Evolutionary conservation across 345 rosid genomes (phyloP), one percentile per base, ranked within the genome.

Genomic region (Moringa oleifera): DNA sequence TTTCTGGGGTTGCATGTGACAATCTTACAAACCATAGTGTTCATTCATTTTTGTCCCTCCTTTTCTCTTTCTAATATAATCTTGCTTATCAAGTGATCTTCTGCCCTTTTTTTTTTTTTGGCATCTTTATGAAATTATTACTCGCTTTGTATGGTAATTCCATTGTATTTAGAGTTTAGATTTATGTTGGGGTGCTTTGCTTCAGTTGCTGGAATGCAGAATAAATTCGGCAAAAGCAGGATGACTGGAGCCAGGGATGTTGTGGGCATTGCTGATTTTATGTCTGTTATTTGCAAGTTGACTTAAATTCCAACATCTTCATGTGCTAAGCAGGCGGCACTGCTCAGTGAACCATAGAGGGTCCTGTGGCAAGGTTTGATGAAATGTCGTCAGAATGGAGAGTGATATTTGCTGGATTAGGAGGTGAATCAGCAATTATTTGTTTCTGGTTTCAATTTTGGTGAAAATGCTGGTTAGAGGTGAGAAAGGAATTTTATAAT

Each of bases 111-210:
- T n/a, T n/a, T n/a, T n/a, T n/a, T n/a, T n/a, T n/a, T n/a, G n/a
- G n/a, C n/a, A n/a, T 20, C 21, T 20, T 65, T 28, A 28, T 65
- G 28, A 37, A 20, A 49, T 25, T 45, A 25, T 25, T 24, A 24
- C 24, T 41, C 37, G 18, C 17, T 3, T 47, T 51, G 68, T 56
- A 45, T 46, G n/a, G 18, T 57, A 37, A 41, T 41, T 41, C 47
- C 51, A 24, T 50, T 61, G 31, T 56, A 25, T 51, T 21, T 64
- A 18, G 76, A 67, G 62, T 72, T 45, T 62, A 23, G 81, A 61
- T 68, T 23, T 60, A 61, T 75, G 57, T 76, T 73, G 70, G 76
- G 78, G 69, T 71, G 76, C 79, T 72, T 78, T 64, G 66, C 76
- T 41, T 73, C 58, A 64, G 64, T 67, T 75, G 73, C 79, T 53